Conservation (phyloP, 2,329 filamentous ascomycete species). For the Arthroderma uncinatum region DNA sequence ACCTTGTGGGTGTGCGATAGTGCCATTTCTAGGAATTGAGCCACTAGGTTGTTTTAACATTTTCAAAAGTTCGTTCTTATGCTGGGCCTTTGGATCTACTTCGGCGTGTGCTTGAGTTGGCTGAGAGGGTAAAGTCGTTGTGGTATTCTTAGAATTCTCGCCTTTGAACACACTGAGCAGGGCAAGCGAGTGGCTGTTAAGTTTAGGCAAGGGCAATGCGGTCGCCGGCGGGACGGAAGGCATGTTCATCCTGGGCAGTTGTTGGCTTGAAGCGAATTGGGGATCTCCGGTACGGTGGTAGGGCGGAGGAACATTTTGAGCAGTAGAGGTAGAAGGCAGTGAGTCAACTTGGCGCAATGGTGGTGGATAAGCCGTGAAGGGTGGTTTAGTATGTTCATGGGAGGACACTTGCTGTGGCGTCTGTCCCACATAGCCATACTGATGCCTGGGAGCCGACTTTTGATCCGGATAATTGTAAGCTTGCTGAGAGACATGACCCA, state of each 20-base stretch:
- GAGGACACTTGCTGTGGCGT: not conserved
- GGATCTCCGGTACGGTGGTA: constrained; percentile 39
- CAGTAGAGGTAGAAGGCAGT: not conserved
- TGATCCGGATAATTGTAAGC: not conserved
- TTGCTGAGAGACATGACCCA: not conserved
- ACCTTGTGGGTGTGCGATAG: constrained; percentile 7
- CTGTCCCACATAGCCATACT: not conserved
- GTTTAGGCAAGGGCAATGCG: constrained; percentile 47
- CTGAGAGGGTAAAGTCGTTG: constrained; percentile 15
- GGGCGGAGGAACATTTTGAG: constrained; percentile 20
- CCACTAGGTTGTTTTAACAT: constrained; percentile 18
- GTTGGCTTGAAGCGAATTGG: constrained; percentile 32
- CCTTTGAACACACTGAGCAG: constrained; percentile 49
- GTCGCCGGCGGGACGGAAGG: constrained; percentile 44
- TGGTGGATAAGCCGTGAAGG: constrained; percentile 1
- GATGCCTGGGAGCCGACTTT: not conserved
- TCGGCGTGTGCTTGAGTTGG: constrained; percentile 13
- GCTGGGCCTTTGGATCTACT: constrained; percentile 23
- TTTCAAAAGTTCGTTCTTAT: constrained; percentile 29
- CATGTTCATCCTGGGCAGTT: constrained; percentile 17
- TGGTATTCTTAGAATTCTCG: constrained; percentile 21
- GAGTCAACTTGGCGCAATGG: not conserved
- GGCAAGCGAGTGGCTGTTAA: constrained; percentile 47
- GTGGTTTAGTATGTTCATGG: not conserved
- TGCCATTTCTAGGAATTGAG: not conserved